Evolutionary conservation across 164 flowering plant genomes (phyloP), one percentile per base, ranked within the genome.

Genomic region (Echeveria elegans): DNA sequence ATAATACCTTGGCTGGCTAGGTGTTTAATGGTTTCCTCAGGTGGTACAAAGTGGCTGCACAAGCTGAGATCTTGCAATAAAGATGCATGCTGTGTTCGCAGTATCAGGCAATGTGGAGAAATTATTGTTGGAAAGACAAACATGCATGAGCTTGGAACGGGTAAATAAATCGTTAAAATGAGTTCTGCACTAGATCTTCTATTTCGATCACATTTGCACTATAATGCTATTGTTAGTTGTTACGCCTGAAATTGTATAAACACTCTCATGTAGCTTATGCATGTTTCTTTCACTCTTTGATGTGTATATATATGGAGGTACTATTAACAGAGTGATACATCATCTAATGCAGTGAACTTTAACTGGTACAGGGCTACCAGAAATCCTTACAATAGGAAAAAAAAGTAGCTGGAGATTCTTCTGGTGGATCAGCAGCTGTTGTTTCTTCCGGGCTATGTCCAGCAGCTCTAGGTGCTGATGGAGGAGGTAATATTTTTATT

Each of bases 91-190:
- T 90, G 95, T 70, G 90, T 89, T 31, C 74, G 68, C 70, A 80
- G 77, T 64, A 84, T 94, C 30, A 80, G 94, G 70, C 75, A 70
- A 64, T 94, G 96, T 67, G 97, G 96, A 63, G 97, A 97, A 29
- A 52, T 90, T 59, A 72, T 94, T 63, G 86, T 90, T 47, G 98
- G 98, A 43, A 94, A 90, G 71, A 90, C 96, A 66, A 94, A 94
- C 70, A 94, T 94, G 98, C 98, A 94, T 70, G 98, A 94, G 76
- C 95, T 94, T 72, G 98, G 98, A 36, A 79, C 82, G 34, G 97
- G 97, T 76, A 79, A 7, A 94, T 70, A 61, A 23, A 5, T 50
- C 24, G 21, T 21, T 21, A 19, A n/a, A n/a, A 10, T 50, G 14
- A 50, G 7, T 19, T 21, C 7, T n/a, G n/a, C n/a, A 5, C 21